phyloP scores from a whole-genome alignment of 257 asterid genomes.

The Primulina huaijiensis region DNA sequence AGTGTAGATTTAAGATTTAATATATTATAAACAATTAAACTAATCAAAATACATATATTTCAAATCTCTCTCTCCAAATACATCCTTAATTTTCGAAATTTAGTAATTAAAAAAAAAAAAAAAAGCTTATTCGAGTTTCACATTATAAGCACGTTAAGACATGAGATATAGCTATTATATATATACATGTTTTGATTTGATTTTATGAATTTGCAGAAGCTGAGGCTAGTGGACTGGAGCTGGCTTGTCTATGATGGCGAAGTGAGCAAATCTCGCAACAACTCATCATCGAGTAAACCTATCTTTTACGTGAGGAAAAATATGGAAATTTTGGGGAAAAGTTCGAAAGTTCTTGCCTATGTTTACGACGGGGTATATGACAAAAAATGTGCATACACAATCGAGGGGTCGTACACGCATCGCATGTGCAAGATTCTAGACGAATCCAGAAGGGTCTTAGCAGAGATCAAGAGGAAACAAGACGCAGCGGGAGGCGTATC shows the following conservation, averaged over 20 bases:
- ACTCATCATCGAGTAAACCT: constrained; percentile 36
- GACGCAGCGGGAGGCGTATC: constrained; percentile 41
- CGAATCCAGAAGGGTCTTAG: constrained; percentile 48
- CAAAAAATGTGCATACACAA: constrained; percentile 36
- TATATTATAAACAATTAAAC: too few species aligned
- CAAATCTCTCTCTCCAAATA: too few species aligned
- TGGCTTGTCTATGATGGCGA: constrained; percentile 79
- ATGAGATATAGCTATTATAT: too few species aligned
- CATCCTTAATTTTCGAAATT: too few species aligned
- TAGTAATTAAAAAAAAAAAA: too few species aligned
- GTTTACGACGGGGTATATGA: constrained; percentile 37
- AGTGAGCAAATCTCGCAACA: constrained; percentile 28
- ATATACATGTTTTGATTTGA: neutral
- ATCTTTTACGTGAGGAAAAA: constrained; percentile 45
- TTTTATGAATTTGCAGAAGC: constrained; percentile 35
- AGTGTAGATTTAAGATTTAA: too few species aligned
- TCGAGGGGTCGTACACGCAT: constrained; percentile 61
- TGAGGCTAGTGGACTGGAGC: constrained; percentile 44
- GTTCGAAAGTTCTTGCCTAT: constrained; percentile 46
- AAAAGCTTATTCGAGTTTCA: too few species aligned
- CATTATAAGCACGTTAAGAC: too few species aligned
- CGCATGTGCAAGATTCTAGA: constrained; percentile 64
- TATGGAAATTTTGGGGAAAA: constrained; percentile 28
- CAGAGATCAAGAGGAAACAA: constrained; percentile 70
- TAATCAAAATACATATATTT: too few species aligned